Conservation (phyloP, 352 stramenopile species). For the Lagenidium giganteum region DNA sequence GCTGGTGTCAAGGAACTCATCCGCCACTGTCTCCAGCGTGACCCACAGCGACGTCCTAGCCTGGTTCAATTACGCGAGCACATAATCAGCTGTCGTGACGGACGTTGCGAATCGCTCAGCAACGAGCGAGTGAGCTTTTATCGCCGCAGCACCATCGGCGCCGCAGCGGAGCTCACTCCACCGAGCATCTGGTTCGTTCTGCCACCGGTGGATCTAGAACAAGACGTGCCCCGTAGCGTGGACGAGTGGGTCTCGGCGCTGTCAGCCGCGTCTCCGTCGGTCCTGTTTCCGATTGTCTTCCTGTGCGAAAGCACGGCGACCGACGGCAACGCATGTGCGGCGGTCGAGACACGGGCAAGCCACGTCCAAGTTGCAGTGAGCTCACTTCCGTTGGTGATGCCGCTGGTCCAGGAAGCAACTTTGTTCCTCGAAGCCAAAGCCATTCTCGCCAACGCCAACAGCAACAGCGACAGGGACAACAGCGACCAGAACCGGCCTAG, state of each 20-base stretch:
- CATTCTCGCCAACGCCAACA: too few relatives aligned
- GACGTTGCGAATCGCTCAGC: not conserved
- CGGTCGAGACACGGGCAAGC: too few relatives aligned
- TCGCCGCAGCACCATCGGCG: too few relatives aligned
- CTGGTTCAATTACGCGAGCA: too few relatives aligned
- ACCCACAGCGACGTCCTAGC: slow-evolving; percentile 29
- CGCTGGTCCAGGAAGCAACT: slow-evolving; percentile 58
- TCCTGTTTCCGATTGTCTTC: slow-evolving; percentile 54
- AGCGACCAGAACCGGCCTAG: too few relatives aligned
- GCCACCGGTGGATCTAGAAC: slow-evolving; percentile 30
- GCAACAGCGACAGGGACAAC: too few relatives aligned
- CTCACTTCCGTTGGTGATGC: slow-evolving; percentile 50
- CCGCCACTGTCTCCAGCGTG: slow-evolving; percentile 30
- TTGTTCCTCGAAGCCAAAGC: slow-evolving; percentile 54
- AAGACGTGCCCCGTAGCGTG: slow-evolving; percentile 28
- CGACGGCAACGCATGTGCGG: too few relatives aligned
- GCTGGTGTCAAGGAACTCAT: slow-evolving; percentile 37
- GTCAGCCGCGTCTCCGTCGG: slow-evolving; percentile 20
- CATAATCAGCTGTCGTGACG: not conserved
- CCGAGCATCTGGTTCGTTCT: slow-evolving; percentile 66
- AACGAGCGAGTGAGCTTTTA: too few relatives aligned
- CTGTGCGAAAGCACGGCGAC: slow-evolving; percentile 52
- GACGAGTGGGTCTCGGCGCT: slow-evolving; percentile 45
- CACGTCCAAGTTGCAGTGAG: slow-evolving; percentile 31
- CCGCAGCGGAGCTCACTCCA: slow-evolving; percentile 33